These are phyloP conservation scores for Rhizopus delemar DNA, from an alignment of 371 early-diverging fungal species.

Conservation along the genomic window DNA sequence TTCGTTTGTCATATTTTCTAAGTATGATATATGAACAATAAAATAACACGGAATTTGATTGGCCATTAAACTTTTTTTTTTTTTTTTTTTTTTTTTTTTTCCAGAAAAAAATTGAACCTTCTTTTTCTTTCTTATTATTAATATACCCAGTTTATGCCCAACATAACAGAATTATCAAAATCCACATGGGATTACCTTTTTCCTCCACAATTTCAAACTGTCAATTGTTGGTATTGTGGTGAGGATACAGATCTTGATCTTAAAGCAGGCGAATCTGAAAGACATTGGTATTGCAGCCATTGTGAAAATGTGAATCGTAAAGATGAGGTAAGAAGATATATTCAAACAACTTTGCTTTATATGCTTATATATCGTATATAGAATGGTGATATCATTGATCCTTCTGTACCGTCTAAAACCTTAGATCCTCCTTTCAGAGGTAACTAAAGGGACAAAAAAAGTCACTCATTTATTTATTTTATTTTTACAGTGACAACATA, in stretches of 20 bases:
- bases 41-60: neutral
- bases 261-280: neutral
- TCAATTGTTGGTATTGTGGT: neutral
- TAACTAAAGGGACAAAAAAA: neutral
- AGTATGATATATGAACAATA: too few species aligned
- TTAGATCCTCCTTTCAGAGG: conserved; percentile 1
- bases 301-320: neutral
- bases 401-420: neutral
- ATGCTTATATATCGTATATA: neutral
- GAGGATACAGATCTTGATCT: neutral
- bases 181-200: neutral
- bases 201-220: neutral
- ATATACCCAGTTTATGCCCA: neutral
- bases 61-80: neutral
- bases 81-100: neutral
- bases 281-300: conserved; percentile 3
- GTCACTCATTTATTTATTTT: neutral
- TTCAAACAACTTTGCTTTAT: neutral
- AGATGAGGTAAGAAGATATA: neutral
- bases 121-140: neutral
- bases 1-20: too few species aligned
- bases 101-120: neutral
- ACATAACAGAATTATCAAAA: neutral
- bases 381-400: neutral
- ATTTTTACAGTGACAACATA: conserved; percentile 1